Base-by-base conservation (phyloP, 106 monocot genomes). In the Posidonia australis region DNA sequence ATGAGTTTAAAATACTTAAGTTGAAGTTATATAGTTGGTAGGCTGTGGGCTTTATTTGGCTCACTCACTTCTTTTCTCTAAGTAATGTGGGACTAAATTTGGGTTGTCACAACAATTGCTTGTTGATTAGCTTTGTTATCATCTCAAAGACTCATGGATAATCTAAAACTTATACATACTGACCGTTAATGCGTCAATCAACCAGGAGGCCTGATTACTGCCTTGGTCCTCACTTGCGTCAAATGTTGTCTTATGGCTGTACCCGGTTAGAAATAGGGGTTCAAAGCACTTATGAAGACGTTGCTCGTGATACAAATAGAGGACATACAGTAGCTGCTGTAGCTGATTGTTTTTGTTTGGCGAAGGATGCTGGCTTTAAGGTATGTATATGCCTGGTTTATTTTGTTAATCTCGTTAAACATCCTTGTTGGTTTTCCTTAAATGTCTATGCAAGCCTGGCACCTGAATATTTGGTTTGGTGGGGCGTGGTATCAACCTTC, bases 361-460 rank as follows among this genome's bases (percentile, higher is more conserved):
- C 98, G 24, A 98, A 98, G 77, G 98, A 98, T 98, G 91, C 98
- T 77, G 98, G 98, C 45, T 98, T 98, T 73, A 98, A 98, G 91
- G 98, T 98, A 60, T 58, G 9, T 18, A 58, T 53, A 13, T 0
- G 30, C 44, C 12, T 55, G 18, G 46, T 30, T 28, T 57, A 57
- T 26, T 28, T 28, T 5, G 13, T 30, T 57, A 13, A 57, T 57
- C 13, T 57, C 28, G 26, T 30, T 10, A 26, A 57, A 57, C 23
- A 13, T 2, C 36, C 36, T 36, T 2, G 36, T 36, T 36, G 36
- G 36, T 36, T 36, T 36, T 36, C 36, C 36, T n/a, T n/a, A n/a
- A n/a, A n/a, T n/a, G n/a, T n/a, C n/a, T n/a, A n/a, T n/a, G n/a
- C n/a, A n/a, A n/a, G n/a, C n/a, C n/a, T n/a, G n/a, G n/a, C n/a